Base-by-base conservation (phyloP, 2,329 filamentous ascomycete genomes). In the Blastomyces emzantsi region DNA sequence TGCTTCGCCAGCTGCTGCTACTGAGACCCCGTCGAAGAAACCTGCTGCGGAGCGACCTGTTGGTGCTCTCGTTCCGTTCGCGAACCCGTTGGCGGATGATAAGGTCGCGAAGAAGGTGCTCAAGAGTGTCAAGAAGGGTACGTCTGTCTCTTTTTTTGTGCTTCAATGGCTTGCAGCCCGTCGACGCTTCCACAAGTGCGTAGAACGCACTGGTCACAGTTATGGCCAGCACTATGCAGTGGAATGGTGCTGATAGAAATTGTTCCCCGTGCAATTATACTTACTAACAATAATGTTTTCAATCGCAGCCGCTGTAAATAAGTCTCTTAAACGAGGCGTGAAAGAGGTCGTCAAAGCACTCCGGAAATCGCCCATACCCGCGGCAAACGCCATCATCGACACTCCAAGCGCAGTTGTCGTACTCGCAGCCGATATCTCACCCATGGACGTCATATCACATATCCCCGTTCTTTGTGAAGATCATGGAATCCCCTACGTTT, bases 311-410 rank as follows among this genome's bases (percentile, higher is more conserved):
- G 92, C 94, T 72, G 96, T 96, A 80, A 87, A 91, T 80, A 95
- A 95, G 81, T 90, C 90, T 65, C 89, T 99, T 74, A 96, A 96
- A 82, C 92, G 94, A 74, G 94, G 94, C 74, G 94, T 99, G 69
- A 99, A 99, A 80, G 94, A 99, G 81, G 93, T 96, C 74, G 92
- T 97, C 81, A 99, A 99, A 82, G 89, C 92, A 43, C 90, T 99
- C 71, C 92, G 94, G 81, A 97, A 97, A 82, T 93, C 91, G 17
- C 83, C 90, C 64, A 78, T 85, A 70, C 84, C 87, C 64, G 84
- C 86, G n/a, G 83, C 86, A 65, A 83, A 85, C 68, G 81, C 85
- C 73, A 81, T 84, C 61, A 76, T 85, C 66, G 76, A 83, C 62
- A 82, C 87, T 72, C 87, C 90, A 55, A 84, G 87, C 69, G 84